Evolutionary conservation across 345 rosid genomes (phyloP).

Genomic region (Murraya paniculata): DNA sequence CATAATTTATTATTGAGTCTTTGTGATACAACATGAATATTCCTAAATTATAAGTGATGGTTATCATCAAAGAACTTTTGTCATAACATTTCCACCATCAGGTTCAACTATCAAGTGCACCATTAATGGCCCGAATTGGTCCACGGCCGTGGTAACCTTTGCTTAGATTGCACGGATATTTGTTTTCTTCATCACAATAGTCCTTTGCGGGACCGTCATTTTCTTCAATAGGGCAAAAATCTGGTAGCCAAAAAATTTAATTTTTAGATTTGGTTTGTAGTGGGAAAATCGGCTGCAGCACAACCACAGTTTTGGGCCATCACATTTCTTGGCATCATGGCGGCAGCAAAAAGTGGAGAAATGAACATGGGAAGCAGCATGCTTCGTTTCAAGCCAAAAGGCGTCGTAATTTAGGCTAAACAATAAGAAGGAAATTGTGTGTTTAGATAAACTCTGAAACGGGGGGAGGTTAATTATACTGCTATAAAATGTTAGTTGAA

Average conservation of each 20-base stretch:
- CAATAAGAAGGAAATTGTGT: not conserved
- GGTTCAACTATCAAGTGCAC: no score
- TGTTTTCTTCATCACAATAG: constrained; percentile 40
- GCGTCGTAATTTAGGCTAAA: not conserved
- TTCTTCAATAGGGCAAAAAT: constrained; percentile 65
- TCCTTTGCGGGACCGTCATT: constrained; percentile 41
- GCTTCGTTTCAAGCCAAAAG: not conserved
- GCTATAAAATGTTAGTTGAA: not conserved
- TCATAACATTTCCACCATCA: no score
- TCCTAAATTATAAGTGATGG: no score
- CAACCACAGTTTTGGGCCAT: constrained; percentile 33
- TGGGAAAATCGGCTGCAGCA: not conserved
- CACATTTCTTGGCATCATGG: not conserved
- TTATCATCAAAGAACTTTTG: no score
- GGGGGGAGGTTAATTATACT: no score
- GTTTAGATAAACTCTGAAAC: not conserved
- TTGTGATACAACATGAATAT: no score
- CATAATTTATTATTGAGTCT: no score
- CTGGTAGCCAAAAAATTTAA: constrained; percentile 25
- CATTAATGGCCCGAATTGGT: no score
- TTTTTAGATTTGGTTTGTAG: not conserved
- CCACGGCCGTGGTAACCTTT: constrained; percentile 34
- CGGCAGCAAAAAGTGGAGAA: not conserved
- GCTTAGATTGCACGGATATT: constrained; percentile 53
- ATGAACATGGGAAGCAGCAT: not conserved